Percentiles rank a stretch among this genome's conserved stretches.
phyloP scores from a whole-genome alignment of 768 basidiomycete genomes.

The Podaxis rugospora region DNA sequence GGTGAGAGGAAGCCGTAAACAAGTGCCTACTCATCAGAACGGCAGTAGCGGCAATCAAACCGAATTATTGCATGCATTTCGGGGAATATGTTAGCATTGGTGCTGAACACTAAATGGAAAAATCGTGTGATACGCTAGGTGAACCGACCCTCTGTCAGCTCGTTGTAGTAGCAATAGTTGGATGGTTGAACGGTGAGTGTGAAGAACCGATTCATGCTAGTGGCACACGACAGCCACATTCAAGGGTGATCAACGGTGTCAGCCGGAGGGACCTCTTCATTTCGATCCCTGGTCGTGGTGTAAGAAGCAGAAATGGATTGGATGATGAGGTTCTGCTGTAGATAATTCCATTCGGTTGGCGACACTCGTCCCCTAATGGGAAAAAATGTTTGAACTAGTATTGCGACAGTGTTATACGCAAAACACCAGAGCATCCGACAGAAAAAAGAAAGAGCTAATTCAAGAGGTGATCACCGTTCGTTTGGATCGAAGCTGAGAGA shows the following conservation, averaged over 20 bases:
- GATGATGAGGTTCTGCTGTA: no score
- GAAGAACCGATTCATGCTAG: no score
- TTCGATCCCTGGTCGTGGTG: no score
- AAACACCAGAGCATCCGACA: background rate
- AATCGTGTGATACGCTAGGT: background rate
- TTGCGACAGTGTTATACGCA: background rate
- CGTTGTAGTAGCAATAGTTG: background rate
- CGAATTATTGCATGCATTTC: background rate
- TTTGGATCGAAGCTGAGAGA: background rate
- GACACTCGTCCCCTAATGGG: no score
- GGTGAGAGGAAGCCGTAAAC: background rate
- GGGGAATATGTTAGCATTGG: background rate
- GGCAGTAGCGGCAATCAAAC: background rate
- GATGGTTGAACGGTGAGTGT: background rate
- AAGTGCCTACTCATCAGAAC: background rate
- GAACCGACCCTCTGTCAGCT: background rate
- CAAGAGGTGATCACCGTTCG: background rate
- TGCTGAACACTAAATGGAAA: background rate
- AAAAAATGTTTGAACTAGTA: no score
- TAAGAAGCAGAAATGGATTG: no score
- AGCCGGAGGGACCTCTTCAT: no score
- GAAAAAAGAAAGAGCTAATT: background rate
- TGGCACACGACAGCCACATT: no score
- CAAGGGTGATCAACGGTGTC: no score
- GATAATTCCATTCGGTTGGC: no score